Percentiles rank a stretch among this genome's conserved stretches.
Evolutionary conservation across 2,329 filamentous ascomycete species (phyloP).

Genomic region (Calonectria pseudoturangicola): DNA sequence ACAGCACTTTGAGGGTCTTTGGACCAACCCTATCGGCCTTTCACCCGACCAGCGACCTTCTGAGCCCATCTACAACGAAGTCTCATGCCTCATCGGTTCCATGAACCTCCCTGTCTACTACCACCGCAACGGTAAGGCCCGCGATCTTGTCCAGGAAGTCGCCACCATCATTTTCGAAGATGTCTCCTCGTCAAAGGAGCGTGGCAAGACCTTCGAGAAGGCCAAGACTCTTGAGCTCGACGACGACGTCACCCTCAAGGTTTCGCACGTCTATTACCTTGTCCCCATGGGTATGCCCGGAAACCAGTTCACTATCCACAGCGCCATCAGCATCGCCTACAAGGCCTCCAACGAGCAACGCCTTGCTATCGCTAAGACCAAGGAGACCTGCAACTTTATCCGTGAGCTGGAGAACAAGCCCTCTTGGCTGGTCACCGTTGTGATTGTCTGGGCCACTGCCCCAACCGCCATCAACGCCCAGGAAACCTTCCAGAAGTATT

Average conservation of each 20-base stretch:
- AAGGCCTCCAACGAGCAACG: background rate
- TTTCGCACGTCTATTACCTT: background rate
- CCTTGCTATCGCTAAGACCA: background rate
- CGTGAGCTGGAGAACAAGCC: background rate
- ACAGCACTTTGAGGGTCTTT: background rate
- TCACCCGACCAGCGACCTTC: background rate
- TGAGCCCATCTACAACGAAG: background rate
- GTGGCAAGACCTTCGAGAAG: background rate
- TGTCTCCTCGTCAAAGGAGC: background rate
- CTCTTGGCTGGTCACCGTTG: background rate
- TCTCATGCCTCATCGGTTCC: background rate
- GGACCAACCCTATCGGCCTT: background rate
- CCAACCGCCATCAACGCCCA: background rate
- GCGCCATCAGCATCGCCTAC: constrained; percentile 4
- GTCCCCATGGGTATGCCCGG: background rate
- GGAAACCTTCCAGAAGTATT: background rate
- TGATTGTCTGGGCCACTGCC: background rate
- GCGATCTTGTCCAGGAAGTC: background rate
- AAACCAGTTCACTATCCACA: background rate
- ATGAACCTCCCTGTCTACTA: background rate
- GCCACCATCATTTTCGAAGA: background rate
- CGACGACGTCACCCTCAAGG: background rate
- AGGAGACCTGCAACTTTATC: background rate
- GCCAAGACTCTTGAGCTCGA: background rate
- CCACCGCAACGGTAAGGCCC: background rate